phyloP scores from a whole-genome alignment of 2,329 filamentous ascomycete genomes.

The Rhinocladiella mackenziei region DNA sequence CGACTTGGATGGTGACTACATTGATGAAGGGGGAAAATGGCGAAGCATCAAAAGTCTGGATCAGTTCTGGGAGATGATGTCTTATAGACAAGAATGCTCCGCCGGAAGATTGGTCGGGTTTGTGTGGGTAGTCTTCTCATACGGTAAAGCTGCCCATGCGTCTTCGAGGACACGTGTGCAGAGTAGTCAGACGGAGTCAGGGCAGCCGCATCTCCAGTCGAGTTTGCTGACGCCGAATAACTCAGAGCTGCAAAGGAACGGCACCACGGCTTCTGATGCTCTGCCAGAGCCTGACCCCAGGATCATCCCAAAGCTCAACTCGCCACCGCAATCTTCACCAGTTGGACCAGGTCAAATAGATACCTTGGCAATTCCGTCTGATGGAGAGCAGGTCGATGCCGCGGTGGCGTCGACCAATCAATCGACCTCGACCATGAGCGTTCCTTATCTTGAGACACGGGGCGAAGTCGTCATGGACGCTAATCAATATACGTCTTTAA shows the following conservation, averaged over 20 bases:
- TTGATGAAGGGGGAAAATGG: conserved; percentile 65
- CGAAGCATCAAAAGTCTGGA: conserved; percentile 76
- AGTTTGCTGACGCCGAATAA: conserved; percentile 8
- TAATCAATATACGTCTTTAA: conserved; percentile 23
- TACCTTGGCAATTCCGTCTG: no score
- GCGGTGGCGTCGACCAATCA: not conserved
- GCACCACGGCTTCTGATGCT: not conserved
- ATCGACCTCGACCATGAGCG: not conserved
- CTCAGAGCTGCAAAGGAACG: conserved; percentile 3
- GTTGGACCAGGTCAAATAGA: no score
- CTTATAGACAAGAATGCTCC: conserved; percentile 91
- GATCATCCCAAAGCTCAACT: conserved; percentile 4
- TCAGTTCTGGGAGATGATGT: conserved; percentile 99
- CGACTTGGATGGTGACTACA: conserved; percentile 80
- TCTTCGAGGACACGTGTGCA: conserved; percentile 7
- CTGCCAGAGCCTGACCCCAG: not conserved
- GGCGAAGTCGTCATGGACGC: conserved; percentile 18
- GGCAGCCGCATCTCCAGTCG: not conserved
- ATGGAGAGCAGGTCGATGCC: not conserved
- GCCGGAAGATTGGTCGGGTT: conserved; percentile 90
- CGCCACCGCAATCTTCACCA: conserved; percentile 18
- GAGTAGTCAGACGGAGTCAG: not conserved
- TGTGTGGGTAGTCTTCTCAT: conserved; percentile 82
- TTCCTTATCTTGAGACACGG: not conserved
- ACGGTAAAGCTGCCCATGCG: conserved; percentile 36